Conservation (phyloP, 305 asterid species). For the Fraxinus sp. region DNA sequence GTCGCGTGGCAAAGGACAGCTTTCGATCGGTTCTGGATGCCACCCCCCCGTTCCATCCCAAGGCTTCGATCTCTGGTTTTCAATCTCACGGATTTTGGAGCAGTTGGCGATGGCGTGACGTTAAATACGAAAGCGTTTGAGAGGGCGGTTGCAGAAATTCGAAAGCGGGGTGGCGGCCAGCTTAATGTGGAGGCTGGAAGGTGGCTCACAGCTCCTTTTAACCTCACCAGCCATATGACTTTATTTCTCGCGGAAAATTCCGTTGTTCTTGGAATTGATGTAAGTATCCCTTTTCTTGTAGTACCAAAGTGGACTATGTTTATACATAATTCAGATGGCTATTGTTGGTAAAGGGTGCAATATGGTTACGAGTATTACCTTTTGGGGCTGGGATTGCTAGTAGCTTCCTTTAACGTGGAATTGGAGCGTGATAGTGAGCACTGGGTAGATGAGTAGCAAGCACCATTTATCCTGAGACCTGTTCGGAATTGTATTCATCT, state of each 20-base stretch:
- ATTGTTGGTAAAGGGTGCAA: not conserved
- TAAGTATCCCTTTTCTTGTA: constrained; percentile 29
- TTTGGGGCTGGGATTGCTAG: not conserved
- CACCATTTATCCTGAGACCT: not conserved
- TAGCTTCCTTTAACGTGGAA: not conserved
- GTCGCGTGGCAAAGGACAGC: constrained; percentile 61
- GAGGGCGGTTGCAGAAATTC: constrained; percentile 65
- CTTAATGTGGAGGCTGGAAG: constrained; percentile 72
- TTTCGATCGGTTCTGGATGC: constrained; percentile 46
- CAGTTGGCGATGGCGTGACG: constrained; percentile 84
- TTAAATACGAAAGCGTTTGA: constrained; percentile 70
- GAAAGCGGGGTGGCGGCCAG: constrained; percentile 79
- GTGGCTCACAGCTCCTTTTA: constrained; percentile 92
- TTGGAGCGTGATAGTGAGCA: not conserved
- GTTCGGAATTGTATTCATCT: not conserved
- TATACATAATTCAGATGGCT: not conserved
- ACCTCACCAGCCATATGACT: constrained; percentile 85
- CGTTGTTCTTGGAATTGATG: constrained; percentile 76
- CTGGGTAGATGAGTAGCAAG: constrained; percentile 13
- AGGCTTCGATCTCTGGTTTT: constrained; percentile 60
- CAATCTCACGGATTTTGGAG: constrained; percentile 78
- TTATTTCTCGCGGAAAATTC: constrained; percentile 71
- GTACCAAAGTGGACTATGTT: not conserved
- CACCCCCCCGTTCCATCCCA: constrained; percentile 55
- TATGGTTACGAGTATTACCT: not conserved